A percentile compares a stretch with the other conserved stretches of the same genome.
Evolutionary conservation across 495 filamentous ascomycete species (phyloP).

Genomic region (Tetracladium marchalianum): DNA sequence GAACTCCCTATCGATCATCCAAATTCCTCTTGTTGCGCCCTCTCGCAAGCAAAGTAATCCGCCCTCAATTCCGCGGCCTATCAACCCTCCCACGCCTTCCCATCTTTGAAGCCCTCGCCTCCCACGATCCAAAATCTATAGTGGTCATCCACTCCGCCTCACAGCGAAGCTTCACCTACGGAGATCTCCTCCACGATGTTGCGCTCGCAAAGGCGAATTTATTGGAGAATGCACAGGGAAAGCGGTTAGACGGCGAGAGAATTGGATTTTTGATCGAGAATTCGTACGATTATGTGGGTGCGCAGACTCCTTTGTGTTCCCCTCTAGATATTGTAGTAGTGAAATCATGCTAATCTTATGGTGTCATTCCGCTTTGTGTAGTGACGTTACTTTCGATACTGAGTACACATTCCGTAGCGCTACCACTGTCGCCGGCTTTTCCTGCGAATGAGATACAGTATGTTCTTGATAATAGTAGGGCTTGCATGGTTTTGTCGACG

Average conservation of each 20-base stretch:
- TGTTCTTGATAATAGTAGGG: slow-evolving; percentile 77
- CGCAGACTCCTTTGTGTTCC: slow-evolving; percentile 33
- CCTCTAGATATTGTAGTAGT: slow-evolving; percentile 21
- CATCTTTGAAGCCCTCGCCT: slow-evolving; percentile 71
- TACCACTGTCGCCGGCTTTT: slow-evolving; percentile 80
- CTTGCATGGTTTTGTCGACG: slow-evolving; percentile 64
- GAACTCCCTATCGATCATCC: background rate
- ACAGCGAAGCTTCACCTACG: slow-evolving; percentile 75
- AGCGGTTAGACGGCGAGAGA: slow-evolving; percentile 62
- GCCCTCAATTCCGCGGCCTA: slow-evolving; percentile 29
- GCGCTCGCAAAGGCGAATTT: slow-evolving; percentile 56
- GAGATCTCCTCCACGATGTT: slow-evolving; percentile 73
- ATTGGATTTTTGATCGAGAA: slow-evolving; percentile 93
- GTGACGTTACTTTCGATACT: slow-evolving; percentile 86
- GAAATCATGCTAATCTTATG: background rate
- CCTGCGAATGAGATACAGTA: slow-evolving; percentile 78
- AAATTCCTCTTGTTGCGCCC: background rate
- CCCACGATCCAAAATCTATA: slow-evolving; percentile 61
- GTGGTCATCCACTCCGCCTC: slow-evolving; percentile 70
- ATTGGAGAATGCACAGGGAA: slow-evolving; percentile 35
- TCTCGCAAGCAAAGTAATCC: too few species aligned
- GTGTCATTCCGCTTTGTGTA: slow-evolving; percentile 26
- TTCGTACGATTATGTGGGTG: slow-evolving; percentile 98
- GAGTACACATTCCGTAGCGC: slow-evolving; percentile 74
- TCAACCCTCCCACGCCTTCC: slow-evolving; percentile 65